Percentiles rank a stretch among this genome's conserved stretches.
These are phyloP conservation scores for Erysimum cheiri DNA, from an alignment of 441 rosid species.

Conservation along the genomic window DNA sequence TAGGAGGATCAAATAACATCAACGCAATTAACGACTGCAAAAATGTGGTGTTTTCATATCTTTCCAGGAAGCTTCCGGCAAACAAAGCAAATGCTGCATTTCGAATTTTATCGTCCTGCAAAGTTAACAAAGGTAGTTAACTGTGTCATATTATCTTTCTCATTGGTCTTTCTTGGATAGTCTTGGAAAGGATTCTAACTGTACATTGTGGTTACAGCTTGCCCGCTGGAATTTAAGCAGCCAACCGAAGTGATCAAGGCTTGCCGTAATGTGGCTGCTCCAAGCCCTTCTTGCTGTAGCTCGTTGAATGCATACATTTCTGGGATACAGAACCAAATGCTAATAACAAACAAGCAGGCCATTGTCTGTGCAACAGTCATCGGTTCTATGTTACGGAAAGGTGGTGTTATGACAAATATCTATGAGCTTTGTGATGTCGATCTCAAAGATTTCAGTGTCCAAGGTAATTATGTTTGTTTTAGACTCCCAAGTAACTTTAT, in stretches of 20 bases:
- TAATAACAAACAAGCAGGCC: conserved; percentile 95
- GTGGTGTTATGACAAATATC: conserved; percentile 88
- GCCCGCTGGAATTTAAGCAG: conserved; percentile 86
- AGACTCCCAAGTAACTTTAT: conserved; percentile 15
- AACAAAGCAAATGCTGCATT: conserved; percentile 77
- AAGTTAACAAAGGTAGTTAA: conserved; percentile 85
- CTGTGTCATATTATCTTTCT: neutral
- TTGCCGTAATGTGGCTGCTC: conserved; percentile 88
- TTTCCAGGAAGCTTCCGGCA: conserved; percentile 75
- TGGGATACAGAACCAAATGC: conserved; percentile 89
- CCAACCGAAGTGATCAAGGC: conserved; percentile 83
- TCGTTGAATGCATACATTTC: conserved; percentile 81
- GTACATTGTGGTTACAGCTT: conserved; percentile 61
- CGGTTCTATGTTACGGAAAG: conserved; percentile 83
- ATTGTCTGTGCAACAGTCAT: conserved; percentile 86
- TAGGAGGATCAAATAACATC: conserved; percentile 56
- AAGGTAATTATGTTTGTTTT: conserved; percentile 56
- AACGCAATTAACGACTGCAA: conserved; percentile 78
- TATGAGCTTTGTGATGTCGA: conserved; percentile 96
- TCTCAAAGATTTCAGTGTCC: conserved; percentile 96
- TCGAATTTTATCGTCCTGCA: conserved; percentile 87
- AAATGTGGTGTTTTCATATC: conserved; percentile 81
- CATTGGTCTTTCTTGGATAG: conserved; percentile 14
- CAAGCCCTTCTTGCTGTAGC: conserved; percentile 94
- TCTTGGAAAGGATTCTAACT: conserved; percentile 29